Evolutionary conservation across 306 rosid species (phyloP).

Genomic region (Mucuna pruriens): DNA sequence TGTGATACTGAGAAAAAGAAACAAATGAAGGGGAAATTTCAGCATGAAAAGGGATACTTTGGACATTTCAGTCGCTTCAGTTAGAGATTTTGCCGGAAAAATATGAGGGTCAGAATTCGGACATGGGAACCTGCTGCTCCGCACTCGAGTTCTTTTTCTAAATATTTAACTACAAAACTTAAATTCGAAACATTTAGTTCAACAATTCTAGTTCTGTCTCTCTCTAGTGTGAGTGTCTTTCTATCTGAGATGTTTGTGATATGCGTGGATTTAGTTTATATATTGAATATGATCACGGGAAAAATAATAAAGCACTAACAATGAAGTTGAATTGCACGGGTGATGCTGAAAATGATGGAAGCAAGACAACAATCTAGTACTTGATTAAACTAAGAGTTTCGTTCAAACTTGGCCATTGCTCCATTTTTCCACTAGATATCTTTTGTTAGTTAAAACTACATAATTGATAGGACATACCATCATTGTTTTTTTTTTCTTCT

Average conservation of each 20-base stretch:
- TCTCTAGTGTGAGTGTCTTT: background rate
- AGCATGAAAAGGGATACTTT: conserved; percentile 14
- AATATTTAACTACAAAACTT: no score
- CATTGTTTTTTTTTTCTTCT: background rate
- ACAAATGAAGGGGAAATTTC: conserved; percentile 5
- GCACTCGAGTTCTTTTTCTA: no score
- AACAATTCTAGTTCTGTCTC: background rate
- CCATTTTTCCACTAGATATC: background rate
- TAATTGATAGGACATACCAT: background rate
- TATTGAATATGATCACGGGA: background rate
- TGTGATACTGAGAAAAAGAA: conserved; percentile 40
- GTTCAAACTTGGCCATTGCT: conserved; percentile 42
- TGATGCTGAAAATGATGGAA: conserved; percentile 23
- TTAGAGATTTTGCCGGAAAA: conserved; percentile 57
- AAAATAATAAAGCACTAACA: background rate
- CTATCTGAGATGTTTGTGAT: background rate
- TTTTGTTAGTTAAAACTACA: conserved; percentile 48
- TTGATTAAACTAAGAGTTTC: conserved; percentile 36
- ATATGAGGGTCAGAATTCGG: conserved; percentile 41
- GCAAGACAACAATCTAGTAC: background rate
- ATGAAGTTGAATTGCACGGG: background rate
- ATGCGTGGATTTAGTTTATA: background rate
- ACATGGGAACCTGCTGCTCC: background rate
- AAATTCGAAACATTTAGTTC: no score
- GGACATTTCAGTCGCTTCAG: conserved; percentile 43